Evolutionary conservation across 2,329 filamentous ascomycete genomes (phyloP).

Genomic region (Arthrobotrys sphaeroides): DNA sequence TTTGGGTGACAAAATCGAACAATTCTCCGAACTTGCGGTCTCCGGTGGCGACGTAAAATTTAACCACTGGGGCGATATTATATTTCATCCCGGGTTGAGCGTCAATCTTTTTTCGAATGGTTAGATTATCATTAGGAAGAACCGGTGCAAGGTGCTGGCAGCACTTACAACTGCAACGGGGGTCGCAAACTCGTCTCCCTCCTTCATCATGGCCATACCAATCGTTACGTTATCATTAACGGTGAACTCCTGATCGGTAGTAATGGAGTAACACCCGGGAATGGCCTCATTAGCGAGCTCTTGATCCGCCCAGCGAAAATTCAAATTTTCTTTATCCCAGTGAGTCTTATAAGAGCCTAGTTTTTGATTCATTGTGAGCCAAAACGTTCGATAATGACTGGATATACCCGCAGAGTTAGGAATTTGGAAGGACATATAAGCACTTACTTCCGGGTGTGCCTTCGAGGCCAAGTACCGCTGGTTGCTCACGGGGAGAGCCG

Average conservation of each 20-base stretch:
- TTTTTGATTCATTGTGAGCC: not conserved
- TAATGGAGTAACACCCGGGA: not conserved
- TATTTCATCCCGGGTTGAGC: conserved; percentile 1
- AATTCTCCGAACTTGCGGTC: not conserved
- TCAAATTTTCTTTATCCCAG: not conserved
- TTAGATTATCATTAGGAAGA: not conserved
- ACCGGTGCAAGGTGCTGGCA: not conserved
- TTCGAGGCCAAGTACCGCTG: too few relatives aligned
- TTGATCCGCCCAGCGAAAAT: not conserved
- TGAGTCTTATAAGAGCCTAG: not conserved
- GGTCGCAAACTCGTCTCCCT: not conserved
- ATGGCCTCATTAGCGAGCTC: not conserved
- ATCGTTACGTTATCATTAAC: not conserved
- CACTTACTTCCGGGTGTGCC: too few relatives aligned
- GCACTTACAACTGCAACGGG: conserved; percentile 4
- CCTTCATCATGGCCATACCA: conserved; percentile 10
- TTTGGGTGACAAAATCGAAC: not conserved
- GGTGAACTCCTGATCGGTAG: not conserved
- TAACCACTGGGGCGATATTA: conserved; percentile 4
- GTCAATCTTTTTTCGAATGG: not conserved
- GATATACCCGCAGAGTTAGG: too few relatives aligned
- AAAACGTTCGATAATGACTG: too few relatives aligned
- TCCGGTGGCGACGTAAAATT: not conserved
- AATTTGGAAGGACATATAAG: too few relatives aligned
- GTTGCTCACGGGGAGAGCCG: too few relatives aligned